A percentile compares a stretch with the other conserved stretches of the same genome.
Conservation (phyloP, 495 filamentous ascomycete species). For the Parmelia sp. region DNA sequence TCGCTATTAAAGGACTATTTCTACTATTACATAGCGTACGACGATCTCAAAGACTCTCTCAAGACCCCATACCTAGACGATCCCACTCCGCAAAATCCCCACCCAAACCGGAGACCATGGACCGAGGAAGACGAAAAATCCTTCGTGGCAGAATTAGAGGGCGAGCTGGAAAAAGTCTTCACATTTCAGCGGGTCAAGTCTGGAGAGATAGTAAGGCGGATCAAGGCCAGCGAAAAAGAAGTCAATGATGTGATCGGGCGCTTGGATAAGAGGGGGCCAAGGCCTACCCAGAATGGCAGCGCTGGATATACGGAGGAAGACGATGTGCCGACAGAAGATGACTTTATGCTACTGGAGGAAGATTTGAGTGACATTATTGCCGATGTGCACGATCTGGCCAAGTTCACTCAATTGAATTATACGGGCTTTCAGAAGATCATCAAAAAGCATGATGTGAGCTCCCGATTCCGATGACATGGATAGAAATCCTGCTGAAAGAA, state of each 20-base stretch:
- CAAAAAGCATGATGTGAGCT: conserved; percentile 93
- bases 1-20: conserved; percentile 92
- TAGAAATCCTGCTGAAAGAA: conserved; percentile 26
- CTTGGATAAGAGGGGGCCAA: conserved; percentile 42
- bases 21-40: conserved; percentile 97
- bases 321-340: conserved; percentile 71
- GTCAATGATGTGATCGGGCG: conserved; percentile 78
- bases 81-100: conserved; percentile 48
- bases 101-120: conserved; percentile 63
- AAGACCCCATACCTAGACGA: conserved; percentile 61
- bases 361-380: conserved; percentile 96
- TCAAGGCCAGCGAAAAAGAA: conserved; percentile 77
- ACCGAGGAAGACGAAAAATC: conserved; percentile 84
- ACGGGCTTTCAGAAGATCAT: conserved; percentile 99
- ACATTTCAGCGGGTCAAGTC: conserved; percentile 94
- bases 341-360: conserved; percentile 90
- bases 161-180: conserved; percentile 92
- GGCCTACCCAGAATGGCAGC: conserved; percentile 21
- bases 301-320: conserved; percentile 29
- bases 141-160: conserved; percentile 81
- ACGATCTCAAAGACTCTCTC: conserved; percentile 81
- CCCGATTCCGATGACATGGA: conserved; percentile 16
- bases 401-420: conserved; percentile 98
- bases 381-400: conserved; percentile 96
- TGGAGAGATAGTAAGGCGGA: conserved; percentile 85